Evolutionary conservation across 768 basidiomycete genomes (phyloP).

Genomic region (Mycena filopes): DNA sequence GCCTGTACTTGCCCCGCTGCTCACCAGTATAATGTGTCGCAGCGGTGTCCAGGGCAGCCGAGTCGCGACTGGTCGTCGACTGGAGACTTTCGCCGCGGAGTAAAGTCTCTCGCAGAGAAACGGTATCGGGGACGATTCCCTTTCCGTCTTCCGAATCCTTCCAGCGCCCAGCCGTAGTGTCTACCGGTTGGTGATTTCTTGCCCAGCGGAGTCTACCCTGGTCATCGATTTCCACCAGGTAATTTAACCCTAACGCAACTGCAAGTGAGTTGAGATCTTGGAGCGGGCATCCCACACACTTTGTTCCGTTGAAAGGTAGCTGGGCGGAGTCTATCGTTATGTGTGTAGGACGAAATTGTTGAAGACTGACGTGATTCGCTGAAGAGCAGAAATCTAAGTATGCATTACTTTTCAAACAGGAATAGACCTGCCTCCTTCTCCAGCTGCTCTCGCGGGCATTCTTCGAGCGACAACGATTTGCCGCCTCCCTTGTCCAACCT

Average conservation of each 20-base stretch:
- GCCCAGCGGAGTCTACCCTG: constrained; percentile 69
- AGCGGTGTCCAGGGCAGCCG: constrained; percentile 40
- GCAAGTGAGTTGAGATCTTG: not conserved
- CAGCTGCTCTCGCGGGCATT: constrained; percentile 67
- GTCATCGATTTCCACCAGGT: constrained; percentile 65
- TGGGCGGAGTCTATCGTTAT: constrained; percentile 31
- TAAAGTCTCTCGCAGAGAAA: constrained; percentile 33
- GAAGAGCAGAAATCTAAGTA: not conserved
- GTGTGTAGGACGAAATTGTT: not conserved
- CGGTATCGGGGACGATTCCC: constrained; percentile 60
- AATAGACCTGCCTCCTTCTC: constrained; percentile 62
- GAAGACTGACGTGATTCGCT: constrained; percentile 57
- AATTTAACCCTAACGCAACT: constrained; percentile 64
- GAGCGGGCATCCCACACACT: constrained; percentile 40
- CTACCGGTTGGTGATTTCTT: constrained; percentile 65
- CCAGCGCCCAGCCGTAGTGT: constrained; percentile 70
- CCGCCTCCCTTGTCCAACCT: constrained; percentile 75
- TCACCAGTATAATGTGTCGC: constrained; percentile 56
- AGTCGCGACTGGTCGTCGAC: constrained; percentile 28
- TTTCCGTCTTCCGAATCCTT: constrained; percentile 66
- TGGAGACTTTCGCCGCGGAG: constrained; percentile 37
- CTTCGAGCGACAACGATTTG: constrained; percentile 62
- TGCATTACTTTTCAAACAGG: not conserved
- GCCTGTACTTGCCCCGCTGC: constrained; percentile 44
- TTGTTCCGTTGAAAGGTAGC: constrained; percentile 70